Conservation (phyloP, 257 asterid genomes). For the Capsicum rhomboideum region DNA sequence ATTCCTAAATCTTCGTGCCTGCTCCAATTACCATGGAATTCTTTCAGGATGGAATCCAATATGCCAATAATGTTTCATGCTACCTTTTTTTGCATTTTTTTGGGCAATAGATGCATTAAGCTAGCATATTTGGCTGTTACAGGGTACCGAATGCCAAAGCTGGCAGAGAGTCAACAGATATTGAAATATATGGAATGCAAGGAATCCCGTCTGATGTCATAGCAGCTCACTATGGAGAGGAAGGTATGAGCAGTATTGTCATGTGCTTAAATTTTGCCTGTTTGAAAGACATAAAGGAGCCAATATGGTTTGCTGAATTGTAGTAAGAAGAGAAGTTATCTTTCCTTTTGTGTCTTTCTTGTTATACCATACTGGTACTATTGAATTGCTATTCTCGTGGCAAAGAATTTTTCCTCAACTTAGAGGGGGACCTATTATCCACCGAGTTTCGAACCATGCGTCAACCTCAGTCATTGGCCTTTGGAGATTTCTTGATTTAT, state of each 20-base stretch:
- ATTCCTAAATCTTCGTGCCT: not conserved
- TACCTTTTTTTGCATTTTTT: not conserved
- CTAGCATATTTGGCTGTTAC: slow-evolving; percentile 2
- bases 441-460: not conserved
- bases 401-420: not conserved
- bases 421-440: not conserved
- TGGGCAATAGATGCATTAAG: not conserved
- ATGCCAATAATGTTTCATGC: not conserved
- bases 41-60: not conserved
- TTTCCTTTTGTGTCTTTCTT: not conserved
- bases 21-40: not conserved
- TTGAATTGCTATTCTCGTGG: not conserved
- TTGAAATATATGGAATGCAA: slow-evolving; percentile 96
- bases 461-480: not conserved
- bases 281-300: not conserved
- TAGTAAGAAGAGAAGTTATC: not conserved
- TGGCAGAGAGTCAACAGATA: slow-evolving; percentile 85
- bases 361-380: not conserved
- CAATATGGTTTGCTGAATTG: not conserved
- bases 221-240: slow-evolving; percentile 91
- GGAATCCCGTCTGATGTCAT: slow-evolving; percentile 83
- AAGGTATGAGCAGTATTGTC: slow-evolving; percentile 36
- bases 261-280: not conserved
- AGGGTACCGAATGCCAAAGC: slow-evolving; percentile 97
- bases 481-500: not conserved